Percentiles rank a stretch among this genome's conserved stretches.
phyloP scores from a whole-genome alignment of 208 protist species.

The Phytomonas sp. region DNA sequence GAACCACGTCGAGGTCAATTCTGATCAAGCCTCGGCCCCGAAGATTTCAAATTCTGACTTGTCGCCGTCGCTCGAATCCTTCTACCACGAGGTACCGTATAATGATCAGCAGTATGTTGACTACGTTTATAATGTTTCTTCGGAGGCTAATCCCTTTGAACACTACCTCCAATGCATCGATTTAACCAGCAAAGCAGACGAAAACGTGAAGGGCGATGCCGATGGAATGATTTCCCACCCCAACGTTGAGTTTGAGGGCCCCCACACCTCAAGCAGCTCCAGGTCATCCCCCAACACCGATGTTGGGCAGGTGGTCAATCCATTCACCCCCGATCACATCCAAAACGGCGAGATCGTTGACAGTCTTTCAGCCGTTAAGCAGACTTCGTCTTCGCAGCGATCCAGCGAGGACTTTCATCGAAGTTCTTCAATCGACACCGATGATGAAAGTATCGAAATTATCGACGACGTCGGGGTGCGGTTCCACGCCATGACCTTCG shows the following conservation, averaged over 20 bases:
- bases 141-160: constrained; percentile 80
- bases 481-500: neutral
- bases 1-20: neutral
- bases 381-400: neutral
- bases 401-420: neutral
- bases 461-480: constrained; percentile 18
- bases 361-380: neutral
- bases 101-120: constrained; percentile 60
- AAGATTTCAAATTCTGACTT: constrained; percentile 12
- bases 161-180: constrained; percentile 16
- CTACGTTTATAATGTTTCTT: constrained; percentile 71
- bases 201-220: neutral
- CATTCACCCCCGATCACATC: neutral
- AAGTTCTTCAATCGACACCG: neutral
- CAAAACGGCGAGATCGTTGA: neutral
- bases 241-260: neutral
- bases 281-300: neutral
- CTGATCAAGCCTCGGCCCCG: neutral
- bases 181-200: neutral
- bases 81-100: constrained; percentile 46
- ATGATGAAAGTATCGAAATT: constrained; percentile 10
- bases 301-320: neutral
- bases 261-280: neutral
- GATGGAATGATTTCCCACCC: neutral
- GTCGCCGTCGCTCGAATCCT: constrained; percentile 34